Evolutionary conservation across 208 protist genomes (phyloP).

Genomic region (Naegleria gruberi): DNA sequence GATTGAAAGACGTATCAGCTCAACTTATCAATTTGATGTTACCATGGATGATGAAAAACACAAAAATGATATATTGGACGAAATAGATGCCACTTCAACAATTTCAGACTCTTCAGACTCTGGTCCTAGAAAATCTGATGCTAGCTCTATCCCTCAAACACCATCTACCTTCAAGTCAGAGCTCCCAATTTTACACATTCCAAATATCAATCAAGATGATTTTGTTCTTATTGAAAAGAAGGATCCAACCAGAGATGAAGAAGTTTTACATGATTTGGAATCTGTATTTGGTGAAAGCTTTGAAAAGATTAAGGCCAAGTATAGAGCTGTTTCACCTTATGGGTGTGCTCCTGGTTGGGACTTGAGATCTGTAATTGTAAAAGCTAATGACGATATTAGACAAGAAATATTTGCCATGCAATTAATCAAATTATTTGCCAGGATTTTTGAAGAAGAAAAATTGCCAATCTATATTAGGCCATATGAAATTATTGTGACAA

Average conservation of each 20-base stretch:
- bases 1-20: neutral
- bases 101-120: too few relatives aligned
- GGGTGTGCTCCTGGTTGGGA: conserved; percentile 43
- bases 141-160: neutral
- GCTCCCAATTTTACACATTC: neutral
- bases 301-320: neutral
- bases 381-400: conserved; percentile 76
- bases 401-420: conserved; percentile 84
- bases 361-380: conserved; percentile 71
- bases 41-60: neutral
- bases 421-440: conserved; percentile 66
- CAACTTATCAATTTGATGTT: neutral
- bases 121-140: too few relatives aligned
- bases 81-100: too few relatives aligned
- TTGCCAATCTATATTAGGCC: conserved; percentile 63
- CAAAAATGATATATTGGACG: too few relatives aligned
- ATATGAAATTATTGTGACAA: conserved; percentile 66
- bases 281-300: neutral
- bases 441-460: conserved; percentile 68
- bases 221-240: neutral
- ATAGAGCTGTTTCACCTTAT: neutral
- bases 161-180: neutral
- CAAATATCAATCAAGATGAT: neutral
- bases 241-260: neutral
- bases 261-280: neutral